A percentile compares a stretch with the other conserved stretches of the same genome.
phyloP scores from a whole-genome alignment of 352 stramenopile genomes.

The Phytophthora cactorum region DNA sequence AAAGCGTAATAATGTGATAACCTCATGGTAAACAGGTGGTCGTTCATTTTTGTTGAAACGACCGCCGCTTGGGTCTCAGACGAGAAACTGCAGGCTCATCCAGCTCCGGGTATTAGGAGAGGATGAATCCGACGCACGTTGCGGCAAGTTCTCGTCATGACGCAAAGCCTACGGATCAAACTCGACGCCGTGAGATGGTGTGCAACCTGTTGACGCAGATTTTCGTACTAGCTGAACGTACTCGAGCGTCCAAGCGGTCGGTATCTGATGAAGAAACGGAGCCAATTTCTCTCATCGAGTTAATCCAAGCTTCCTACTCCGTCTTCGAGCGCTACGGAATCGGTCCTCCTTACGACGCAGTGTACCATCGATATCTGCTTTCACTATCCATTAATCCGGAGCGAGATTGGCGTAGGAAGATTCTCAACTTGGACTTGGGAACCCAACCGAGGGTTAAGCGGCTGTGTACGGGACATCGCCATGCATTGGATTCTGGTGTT shows the following conservation, averaged over 20 bases:
- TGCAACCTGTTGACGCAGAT: constrained; percentile 61
- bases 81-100: constrained; percentile 18
- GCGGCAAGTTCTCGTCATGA: background rate
- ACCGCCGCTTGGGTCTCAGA: constrained; percentile 22
- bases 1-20: too few species aligned
- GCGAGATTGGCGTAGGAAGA: constrained; percentile 63
- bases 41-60: constrained; percentile 21
- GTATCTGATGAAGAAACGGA: background rate
- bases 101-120: background rate
- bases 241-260: constrained; percentile 17
- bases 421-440: constrained; percentile 39
- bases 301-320: constrained; percentile 61
- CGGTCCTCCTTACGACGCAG: constrained; percentile 46
- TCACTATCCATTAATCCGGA: constrained; percentile 64
- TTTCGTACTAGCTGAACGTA: constrained; percentile 40
- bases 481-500: constrained; percentile 1
- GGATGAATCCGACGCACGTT: background rate
- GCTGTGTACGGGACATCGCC: constrained; percentile 17
- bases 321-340: constrained; percentile 64
- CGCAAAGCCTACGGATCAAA: background rate
- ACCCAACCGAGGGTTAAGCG: constrained; percentile 24
- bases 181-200: constrained; percentile 23
- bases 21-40: too few species aligned
- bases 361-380: constrained; percentile 63
- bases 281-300: constrained; percentile 62